A percentile compares a stretch with the other conserved stretches of the same genome.
phyloP scores from a whole-genome alignment of 2,329 filamentous ascomycete species.

The Ceratocystis papillata region DNA sequence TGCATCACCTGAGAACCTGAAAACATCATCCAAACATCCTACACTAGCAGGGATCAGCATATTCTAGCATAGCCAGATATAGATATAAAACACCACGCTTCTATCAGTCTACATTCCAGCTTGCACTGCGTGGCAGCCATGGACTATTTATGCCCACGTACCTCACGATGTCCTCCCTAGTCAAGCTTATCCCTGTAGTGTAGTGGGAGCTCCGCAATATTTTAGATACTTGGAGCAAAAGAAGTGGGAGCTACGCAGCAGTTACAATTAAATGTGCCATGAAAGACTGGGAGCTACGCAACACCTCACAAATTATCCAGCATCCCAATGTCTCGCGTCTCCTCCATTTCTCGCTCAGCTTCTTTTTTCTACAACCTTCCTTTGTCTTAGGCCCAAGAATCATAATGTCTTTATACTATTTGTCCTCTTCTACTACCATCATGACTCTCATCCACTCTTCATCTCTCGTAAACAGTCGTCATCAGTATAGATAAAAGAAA shows the following conservation, averaged over 20 bases:
- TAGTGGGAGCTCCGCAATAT: no score
- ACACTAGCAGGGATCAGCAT: background rate
- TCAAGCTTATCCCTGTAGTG: no score
- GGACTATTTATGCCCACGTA: background rate
- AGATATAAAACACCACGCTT: conserved; percentile 8
- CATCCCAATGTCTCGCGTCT: background rate
- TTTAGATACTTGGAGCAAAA: no score
- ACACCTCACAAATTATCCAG: background rate
- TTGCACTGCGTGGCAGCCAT: background rate
- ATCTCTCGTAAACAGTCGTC: no score
- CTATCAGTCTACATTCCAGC: background rate
- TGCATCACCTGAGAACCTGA: no score
- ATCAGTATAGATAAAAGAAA: no score
- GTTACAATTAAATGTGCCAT: no score
- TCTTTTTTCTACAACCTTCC: background rate
- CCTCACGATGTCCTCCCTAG: no score
- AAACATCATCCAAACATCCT: background rate
- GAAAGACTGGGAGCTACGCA: background rate
- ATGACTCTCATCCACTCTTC: no score
- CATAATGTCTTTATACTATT: background rate
- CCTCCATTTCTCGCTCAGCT: background rate
- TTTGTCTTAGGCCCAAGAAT: conserved; percentile 3
- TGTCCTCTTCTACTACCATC: no score
- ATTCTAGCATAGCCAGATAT: background rate
- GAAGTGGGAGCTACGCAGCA: no score